Evolutionary conservation across 2,329 filamentous ascomycete species (phyloP).

Genomic region (Trichoderma hamatum): DNA sequence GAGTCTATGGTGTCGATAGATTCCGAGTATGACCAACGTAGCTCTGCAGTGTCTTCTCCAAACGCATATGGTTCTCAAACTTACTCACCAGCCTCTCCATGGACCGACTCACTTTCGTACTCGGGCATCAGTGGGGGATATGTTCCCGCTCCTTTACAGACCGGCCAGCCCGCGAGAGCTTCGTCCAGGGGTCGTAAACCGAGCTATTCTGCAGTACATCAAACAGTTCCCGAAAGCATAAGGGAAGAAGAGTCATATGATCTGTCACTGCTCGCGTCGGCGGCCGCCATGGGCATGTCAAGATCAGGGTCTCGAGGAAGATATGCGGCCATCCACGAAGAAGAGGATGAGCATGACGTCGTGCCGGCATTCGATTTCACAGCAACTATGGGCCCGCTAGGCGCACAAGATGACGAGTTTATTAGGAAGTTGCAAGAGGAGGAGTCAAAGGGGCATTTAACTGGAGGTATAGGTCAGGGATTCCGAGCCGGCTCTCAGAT

Average conservation of each 20-base stretch:
- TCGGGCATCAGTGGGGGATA: slow-evolving; percentile 32
- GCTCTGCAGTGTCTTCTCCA: slow-evolving; percentile 28
- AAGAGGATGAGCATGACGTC: slow-evolving; percentile 35
- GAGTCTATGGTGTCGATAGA: slow-evolving; percentile 31
- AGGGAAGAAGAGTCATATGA: slow-evolving; percentile 47
- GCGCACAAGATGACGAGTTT: slow-evolving; percentile 50
- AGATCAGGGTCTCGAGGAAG: slow-evolving; percentile 33
- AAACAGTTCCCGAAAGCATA: slow-evolving; percentile 38
- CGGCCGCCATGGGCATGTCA: slow-evolving; percentile 44
- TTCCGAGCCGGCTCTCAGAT: slow-evolving; percentile 53
- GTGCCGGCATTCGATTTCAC: slow-evolving; percentile 50
- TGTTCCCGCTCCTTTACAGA: slow-evolving; percentile 32
- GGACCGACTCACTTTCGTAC: slow-evolving; percentile 39
- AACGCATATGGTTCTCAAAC: slow-evolving; percentile 28
- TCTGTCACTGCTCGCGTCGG: slow-evolving; percentile 47
- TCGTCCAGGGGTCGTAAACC: slow-evolving; percentile 35
- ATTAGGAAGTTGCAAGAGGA: slow-evolving; percentile 51
- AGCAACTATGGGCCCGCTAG: slow-evolving; percentile 50
- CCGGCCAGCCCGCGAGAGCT: slow-evolving; percentile 30
- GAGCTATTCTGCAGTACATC: slow-evolving; percentile 34
- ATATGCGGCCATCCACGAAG: slow-evolving; percentile 39
- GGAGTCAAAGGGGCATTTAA: slow-evolving; percentile 58
- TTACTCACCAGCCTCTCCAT: slow-evolving; percentile 31
- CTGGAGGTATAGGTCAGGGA: slow-evolving; percentile 61
- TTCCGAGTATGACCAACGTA: slow-evolving; percentile 25